These are phyloP conservation scores for Penicillium sclerotiorum DNA, from an alignment of 2,329 filamentous ascomycete genomes.

Conservation along the genomic window DNA sequence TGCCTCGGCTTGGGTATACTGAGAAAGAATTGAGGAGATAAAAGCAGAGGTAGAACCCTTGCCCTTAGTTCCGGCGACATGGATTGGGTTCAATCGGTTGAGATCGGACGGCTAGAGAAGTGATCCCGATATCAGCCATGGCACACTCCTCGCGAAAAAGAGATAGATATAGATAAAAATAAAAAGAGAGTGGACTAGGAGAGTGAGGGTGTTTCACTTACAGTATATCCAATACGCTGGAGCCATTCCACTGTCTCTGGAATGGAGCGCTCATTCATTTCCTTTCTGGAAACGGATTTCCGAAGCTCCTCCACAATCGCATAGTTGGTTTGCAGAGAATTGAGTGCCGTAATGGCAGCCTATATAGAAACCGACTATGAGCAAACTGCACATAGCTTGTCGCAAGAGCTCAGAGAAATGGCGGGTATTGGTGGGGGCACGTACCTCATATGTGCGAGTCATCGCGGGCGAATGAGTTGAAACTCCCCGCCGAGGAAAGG, in stretches of 20 bases:
- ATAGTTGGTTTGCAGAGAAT: constrained; percentile 78
- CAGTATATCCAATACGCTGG: constrained; percentile 72
- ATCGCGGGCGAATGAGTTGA: constrained; percentile 36
- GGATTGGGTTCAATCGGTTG: constrained; percentile 65
- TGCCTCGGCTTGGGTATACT: constrained; percentile 52
- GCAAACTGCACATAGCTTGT: background rate
- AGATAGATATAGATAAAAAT: no score
- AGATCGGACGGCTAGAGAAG: constrained; percentile 61
- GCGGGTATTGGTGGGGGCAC: constrained; percentile 5
- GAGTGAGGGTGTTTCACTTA: constrained; percentile 41
- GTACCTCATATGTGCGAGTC: constrained; percentile 45
- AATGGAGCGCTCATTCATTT: constrained; percentile 73
- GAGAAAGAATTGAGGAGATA: constrained; percentile 74
- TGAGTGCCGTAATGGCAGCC: constrained; percentile 73
- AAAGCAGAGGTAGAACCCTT: constrained; percentile 90
- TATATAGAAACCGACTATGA: constrained; percentile 32
- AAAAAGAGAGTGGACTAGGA: background rate
- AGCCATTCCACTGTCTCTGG: constrained; percentile 83
- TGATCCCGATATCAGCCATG: constrained; percentile 9
- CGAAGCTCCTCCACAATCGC: constrained; percentile 75
- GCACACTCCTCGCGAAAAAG: no score
- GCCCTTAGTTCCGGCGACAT: constrained; percentile 91
- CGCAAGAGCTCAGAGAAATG: background rate
- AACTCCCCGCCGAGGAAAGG: constrained; percentile 28
- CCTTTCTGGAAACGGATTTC: constrained; percentile 64